These are phyloP conservation scores for Schizochytrium sp. DNA, from an alignment of 108 stramenopile species.

Conservation along the genomic window DNA sequence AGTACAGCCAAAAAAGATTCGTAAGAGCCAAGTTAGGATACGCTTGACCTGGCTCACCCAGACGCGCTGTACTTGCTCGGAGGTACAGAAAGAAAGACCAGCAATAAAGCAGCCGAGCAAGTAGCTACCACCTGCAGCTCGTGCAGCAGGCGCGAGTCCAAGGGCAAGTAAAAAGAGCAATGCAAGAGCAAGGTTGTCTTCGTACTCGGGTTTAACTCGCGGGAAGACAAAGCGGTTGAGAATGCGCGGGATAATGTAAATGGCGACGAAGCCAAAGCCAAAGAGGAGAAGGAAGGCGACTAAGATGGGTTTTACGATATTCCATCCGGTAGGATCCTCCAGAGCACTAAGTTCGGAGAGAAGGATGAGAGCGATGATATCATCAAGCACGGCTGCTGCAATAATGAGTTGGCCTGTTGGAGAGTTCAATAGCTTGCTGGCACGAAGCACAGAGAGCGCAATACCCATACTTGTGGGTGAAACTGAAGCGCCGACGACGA, in stretches of 20 bases:
- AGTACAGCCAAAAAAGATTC: slow-evolving; percentile 39
- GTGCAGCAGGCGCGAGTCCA: not conserved
- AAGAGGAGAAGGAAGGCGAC: not conserved
- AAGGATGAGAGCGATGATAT: slow-evolving; percentile 27
- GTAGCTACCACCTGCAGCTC: not conserved
- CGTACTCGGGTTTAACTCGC: not conserved
- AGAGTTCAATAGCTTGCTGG: slow-evolving; percentile 43
- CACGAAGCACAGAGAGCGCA: not conserved
- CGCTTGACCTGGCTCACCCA: slow-evolving; percentile 28
- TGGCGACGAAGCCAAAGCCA: slow-evolving; percentile 38
- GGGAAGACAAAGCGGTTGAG: slow-evolving; percentile 19
- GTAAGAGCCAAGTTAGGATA: not conserved
- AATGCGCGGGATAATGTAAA: slow-evolving; percentile 9
- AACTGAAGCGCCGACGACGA: slow-evolving; percentile 18
- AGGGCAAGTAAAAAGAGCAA: not conserved
- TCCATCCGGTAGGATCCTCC: not conserved
- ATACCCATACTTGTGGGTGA: slow-evolving; percentile 39
- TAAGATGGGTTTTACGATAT: not conserved
- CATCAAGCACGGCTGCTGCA: slow-evolving; percentile 42
- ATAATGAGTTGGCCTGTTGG: slow-evolving; percentile 44
- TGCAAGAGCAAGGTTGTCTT: slow-evolving; percentile 14
- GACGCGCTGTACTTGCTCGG: not conserved
- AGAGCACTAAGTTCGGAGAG: slow-evolving; percentile 27
- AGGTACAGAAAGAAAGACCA: slow-evolving; percentile 7
- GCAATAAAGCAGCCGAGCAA: slow-evolving; percentile 54